phyloP scores from a whole-genome alignment of 2,329 filamentous ascomycete genomes.

The Scedosporium boydii region DNA sequence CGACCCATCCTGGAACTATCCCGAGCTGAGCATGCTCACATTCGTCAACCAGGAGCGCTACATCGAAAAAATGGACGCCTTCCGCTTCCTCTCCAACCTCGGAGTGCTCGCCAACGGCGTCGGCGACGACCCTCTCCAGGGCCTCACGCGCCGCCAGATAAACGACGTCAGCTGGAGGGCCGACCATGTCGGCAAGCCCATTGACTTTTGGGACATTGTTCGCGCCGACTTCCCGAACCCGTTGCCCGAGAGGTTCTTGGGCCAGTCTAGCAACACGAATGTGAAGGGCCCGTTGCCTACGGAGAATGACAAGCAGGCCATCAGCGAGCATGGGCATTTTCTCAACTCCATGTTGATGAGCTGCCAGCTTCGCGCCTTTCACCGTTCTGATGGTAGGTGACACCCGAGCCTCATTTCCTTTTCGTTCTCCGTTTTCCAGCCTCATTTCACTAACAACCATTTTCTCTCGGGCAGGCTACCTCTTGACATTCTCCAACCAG shows the following conservation, averaged over 20 bases:
- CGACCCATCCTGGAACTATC: slow-evolving; percentile 4
- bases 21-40: slow-evolving; percentile 3
- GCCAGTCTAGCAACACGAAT: slow-evolving; percentile 4
- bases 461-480: not conserved
- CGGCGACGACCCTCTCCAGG: not conserved
- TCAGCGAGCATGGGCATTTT: slow-evolving; percentile 1
- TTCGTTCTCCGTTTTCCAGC: not conserved
- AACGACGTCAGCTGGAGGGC: not conserved
- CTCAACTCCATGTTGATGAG: slow-evolving; percentile 2
- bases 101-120: not conserved
- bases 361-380: slow-evolving; percentile 1
- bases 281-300: not conserved
- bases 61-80: slow-evolving; percentile 7
- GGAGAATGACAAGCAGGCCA: not conserved
- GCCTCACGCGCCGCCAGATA: not conserved
- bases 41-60: slow-evolving; percentile 9
- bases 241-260: slow-evolving; percentile 4
- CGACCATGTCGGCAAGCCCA: not conserved
- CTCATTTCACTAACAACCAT: not conserved
- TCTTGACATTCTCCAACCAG: slow-evolving; percentile 18
- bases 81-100: slow-evolving; percentile 1
- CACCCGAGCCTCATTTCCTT: too few species aligned
- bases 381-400: slow-evolving; percentile 2
- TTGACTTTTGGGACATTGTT: slow-evolving; percentile 4
- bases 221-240: slow-evolving; percentile 1